Conservation (phyloP, 2,329 filamentous ascomycete genomes). For the Fusarium gaditjirri region DNA sequence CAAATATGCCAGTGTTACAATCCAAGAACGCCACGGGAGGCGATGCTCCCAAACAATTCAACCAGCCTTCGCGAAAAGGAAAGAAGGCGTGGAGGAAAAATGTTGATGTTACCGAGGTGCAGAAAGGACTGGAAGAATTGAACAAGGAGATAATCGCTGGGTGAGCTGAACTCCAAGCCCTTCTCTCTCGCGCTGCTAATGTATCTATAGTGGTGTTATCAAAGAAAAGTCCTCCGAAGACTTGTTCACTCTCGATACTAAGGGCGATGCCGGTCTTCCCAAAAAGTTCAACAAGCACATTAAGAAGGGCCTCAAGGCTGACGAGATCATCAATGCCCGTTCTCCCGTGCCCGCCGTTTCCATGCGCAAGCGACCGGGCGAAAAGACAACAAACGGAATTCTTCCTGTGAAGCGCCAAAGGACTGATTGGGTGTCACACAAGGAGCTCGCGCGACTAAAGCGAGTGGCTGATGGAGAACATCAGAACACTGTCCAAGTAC, state of each 20-base stretch:
- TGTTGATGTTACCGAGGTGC: constrained; percentile 89
- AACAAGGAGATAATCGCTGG: constrained; percentile 93
- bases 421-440: constrained; percentile 82
- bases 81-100: constrained; percentile 99
- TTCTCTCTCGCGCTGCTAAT: constrained; percentile 25
- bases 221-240: constrained; percentile 84
- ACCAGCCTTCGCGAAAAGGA: constrained; percentile 92
- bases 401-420: constrained; percentile 79
- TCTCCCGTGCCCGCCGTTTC: constrained; percentile 84
- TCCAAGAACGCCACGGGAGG: constrained; percentile 58
- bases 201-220: constrained; percentile 75
- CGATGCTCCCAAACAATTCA: constrained; percentile 80
- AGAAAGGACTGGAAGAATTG: constrained; percentile 82
- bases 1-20: constrained; percentile 64
- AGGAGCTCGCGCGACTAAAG: constrained; percentile 82
- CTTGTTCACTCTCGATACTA: constrained; percentile 85
- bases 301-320: constrained; percentile 84
- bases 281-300: constrained; percentile 72
- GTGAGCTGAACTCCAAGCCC: constrained; percentile 57
- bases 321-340: constrained; percentile 89
- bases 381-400: constrained; percentile 78
- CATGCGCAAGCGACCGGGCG: constrained; percentile 77
- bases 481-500: constrained; percentile 62
- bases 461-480: constrained; percentile 80
- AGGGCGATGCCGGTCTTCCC: constrained; percentile 74